Evolutionary conservation across 495 filamentous ascomycete species (phyloP).

Genomic region (Melanomma pulvis-pyrius): DNA sequence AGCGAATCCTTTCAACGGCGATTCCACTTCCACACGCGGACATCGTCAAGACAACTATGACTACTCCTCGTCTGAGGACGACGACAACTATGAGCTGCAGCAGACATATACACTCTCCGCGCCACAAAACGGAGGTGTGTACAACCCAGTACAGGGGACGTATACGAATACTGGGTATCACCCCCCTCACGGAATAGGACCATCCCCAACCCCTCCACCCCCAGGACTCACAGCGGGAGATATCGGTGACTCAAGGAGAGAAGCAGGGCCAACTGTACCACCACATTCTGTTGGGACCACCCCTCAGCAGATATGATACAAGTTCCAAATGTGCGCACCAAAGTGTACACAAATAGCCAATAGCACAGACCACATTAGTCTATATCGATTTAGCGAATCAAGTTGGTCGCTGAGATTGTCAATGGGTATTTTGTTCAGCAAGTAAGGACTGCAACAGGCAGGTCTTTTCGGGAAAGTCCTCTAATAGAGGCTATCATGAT

Average conservation of each 20-base stretch:
- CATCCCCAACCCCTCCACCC: conserved; percentile 26
- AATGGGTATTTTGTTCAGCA: not conserved
- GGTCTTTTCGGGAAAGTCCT: not conserved
- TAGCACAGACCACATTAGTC: not conserved
- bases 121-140: conserved; percentile 20
- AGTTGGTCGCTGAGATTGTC: not conserved
- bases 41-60: conserved; percentile 28
- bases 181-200: conserved; percentile 12
- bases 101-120: conserved; percentile 32
- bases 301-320: conserved; percentile 3
- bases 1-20: conserved; percentile 23
- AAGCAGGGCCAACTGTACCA: conserved; percentile 11
- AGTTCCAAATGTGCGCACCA: not conserved
- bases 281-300: conserved; percentile 22
- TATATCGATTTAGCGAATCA: not conserved
- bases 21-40: not conserved
- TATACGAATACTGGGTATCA: conserved; percentile 34
- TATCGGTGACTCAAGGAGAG: conserved; percentile 9
- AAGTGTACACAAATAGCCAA: not conserved
- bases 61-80: conserved; percentile 41
- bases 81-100: conserved; percentile 38
- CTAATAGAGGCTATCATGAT: not conserved
- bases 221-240: conserved; percentile 7
- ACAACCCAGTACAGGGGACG: conserved; percentile 28
- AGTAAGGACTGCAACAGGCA: not conserved